These are phyloP conservation scores for Salicornia ramosissima DNA, from an alignment of 148 eudicot species.

Conservation along the genomic window DNA sequence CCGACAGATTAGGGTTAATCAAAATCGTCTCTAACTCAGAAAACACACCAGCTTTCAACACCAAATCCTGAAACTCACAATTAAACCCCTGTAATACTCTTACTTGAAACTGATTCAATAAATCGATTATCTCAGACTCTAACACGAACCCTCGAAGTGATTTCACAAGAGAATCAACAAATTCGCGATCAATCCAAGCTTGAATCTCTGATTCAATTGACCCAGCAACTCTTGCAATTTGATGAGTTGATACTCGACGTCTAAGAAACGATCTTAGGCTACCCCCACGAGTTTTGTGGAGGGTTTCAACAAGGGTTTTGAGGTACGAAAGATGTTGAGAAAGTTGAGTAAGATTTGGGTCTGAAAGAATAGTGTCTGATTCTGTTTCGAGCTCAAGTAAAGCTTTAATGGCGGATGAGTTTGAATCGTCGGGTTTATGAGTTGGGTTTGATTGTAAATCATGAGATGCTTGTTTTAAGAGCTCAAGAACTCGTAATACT, in stretches of 20 bases:
- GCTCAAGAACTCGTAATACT: slow-evolving; percentile 49
- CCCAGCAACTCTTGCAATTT: slow-evolving; percentile 64
- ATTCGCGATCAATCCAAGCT: slow-evolving; percentile 82
- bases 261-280: slow-evolving; percentile 48
- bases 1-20: slow-evolving; percentile 26
- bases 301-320: slow-evolving; percentile 38
- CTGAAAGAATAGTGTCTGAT: slow-evolving; percentile 53
- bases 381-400: slow-evolving; percentile 67
- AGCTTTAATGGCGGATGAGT: slow-evolving; percentile 63
- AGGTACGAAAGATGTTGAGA: slow-evolving; percentile 59
- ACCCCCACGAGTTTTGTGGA: slow-evolving; percentile 21
- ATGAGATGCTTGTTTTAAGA: slow-evolving; percentile 59
- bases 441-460: slow-evolving; percentile 52
- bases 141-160: slow-evolving; percentile 23
- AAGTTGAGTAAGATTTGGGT: slow-evolving; percentile 52
- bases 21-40: slow-evolving; percentile 41
- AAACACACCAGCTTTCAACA: slow-evolving; percentile 50
- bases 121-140: slow-evolving; percentile 17
- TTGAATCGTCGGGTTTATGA: slow-evolving; percentile 27
- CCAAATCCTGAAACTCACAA: slow-evolving; percentile 56
- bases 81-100: slow-evolving; percentile 58
- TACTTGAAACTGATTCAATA: slow-evolving; percentile 30
- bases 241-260: slow-evolving; percentile 48
- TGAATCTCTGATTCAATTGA: slow-evolving; percentile 69
- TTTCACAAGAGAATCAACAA: slow-evolving; percentile 37